These are phyloP conservation scores for Pseudocercospora pini-densiflorae DNA, from an alignment of 2,329 filamentous ascomycete species.

Conservation along the genomic window DNA sequence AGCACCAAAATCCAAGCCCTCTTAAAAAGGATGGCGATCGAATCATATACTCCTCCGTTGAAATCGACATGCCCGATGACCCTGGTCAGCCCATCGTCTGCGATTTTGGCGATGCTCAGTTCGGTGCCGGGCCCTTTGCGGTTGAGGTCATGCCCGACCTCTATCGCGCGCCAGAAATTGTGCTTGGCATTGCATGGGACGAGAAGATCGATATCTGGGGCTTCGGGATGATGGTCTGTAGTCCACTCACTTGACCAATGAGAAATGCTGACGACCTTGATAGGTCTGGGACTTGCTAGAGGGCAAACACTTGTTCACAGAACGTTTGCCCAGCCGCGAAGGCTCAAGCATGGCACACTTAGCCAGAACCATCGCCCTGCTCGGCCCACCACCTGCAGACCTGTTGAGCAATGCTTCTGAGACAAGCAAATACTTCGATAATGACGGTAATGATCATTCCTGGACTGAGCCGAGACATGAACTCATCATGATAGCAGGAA, in stretches of 20 bases:
- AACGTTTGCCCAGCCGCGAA: constrained; percentile 19
- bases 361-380: constrained; percentile 31
- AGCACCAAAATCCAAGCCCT: constrained; percentile 39
- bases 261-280: not conserved
- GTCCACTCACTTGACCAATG: not conserved
- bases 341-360: constrained; percentile 31
- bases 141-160: constrained; percentile 42
- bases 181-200: constrained; percentile 43
- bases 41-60: constrained; percentile 41
- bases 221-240: constrained; percentile 44
- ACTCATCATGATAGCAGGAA: too few relatives aligned
- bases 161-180: constrained; percentile 46
- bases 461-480: too few relatives aligned
- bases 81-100: constrained; percentile 40
- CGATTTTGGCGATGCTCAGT: constrained; percentile 47
- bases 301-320: constrained; percentile 39
- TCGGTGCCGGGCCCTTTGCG: constrained; percentile 37
- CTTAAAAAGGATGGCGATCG: constrained; percentile 37
- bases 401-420: too few relatives aligned
- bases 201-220: constrained; percentile 47
- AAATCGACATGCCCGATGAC: constrained; percentile 36
- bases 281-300: constrained; percentile 47
- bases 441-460: too few relatives aligned
- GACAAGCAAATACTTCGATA: too few relatives aligned
- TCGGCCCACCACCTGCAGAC: constrained; percentile 25